A percentile compares a stretch with the other conserved stretches of the same genome.
Evolutionary conservation across 768 basidiomycete species (phyloP).

Genomic region (Phallus indusiatus): DNA sequence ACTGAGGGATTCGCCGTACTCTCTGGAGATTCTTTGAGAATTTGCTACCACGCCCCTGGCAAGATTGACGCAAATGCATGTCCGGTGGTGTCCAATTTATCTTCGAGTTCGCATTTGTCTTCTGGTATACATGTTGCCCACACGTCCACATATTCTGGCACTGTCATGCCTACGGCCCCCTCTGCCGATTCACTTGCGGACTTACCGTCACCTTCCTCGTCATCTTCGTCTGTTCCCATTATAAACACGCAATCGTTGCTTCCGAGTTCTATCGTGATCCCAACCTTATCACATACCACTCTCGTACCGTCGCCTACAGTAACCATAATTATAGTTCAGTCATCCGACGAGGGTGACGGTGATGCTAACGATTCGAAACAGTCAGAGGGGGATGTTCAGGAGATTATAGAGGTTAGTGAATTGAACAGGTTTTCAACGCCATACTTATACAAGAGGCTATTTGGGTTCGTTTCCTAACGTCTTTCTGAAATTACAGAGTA

Average conservation of each 20-base stretch:
- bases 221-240: conserved; percentile 9
- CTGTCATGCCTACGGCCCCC: conserved; percentile 1
- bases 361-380: conserved; percentile 13
- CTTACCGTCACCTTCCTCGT: conserved; percentile 8
- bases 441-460: background rate
- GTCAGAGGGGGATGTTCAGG: conserved; percentile 16
- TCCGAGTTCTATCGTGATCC: background rate
- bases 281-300: background rate
- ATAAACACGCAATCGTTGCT: too few species aligned
- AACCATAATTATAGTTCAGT: background rate
- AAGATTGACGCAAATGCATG: conserved; percentile 30
- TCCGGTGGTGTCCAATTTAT: conserved; percentile 41
- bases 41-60: conserved; percentile 47
- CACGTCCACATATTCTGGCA: conserved; percentile 5
- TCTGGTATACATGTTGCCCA: background rate
- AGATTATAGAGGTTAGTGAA: background rate
- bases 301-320: background rate
- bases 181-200: background rate
- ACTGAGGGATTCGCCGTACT: conserved; percentile 44
- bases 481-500: background rate
- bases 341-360: conserved; percentile 12
- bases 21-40: conserved; percentile 35
- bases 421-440: background rate
- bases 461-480: background rate
- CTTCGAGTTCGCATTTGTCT: conserved; percentile 6